Conservation (phyloP, 139 green algal species). For the Cymbomonas tetramitiformis region DNA sequence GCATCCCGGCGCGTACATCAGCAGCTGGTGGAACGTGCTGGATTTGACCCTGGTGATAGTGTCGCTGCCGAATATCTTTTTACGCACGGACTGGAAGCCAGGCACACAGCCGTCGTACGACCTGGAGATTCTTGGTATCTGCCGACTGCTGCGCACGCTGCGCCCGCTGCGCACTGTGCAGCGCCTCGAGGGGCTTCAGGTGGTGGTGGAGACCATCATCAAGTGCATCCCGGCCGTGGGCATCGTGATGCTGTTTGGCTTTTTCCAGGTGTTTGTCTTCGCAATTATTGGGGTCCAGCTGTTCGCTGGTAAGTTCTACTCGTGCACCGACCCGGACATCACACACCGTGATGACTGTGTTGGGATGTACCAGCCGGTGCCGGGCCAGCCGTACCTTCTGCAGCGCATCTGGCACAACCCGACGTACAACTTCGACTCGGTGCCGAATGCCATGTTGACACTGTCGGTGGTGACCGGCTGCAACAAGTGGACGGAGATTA, state of each 20-base stretch:
- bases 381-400: no score
- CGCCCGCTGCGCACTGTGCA: constrained; percentile 64
- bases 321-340: constrained; percentile 54
- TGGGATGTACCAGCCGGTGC: no score
- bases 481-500: constrained; percentile 43
- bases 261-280: constrained; percentile 68
- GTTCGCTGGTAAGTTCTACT: constrained; percentile 41
- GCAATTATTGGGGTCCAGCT: constrained; percentile 68
- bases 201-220: constrained; percentile 47
- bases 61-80: no score
- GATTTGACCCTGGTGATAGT: constrained; percentile 55
- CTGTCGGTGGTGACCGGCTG: constrained; percentile 53
- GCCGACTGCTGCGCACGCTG: constrained; percentile 31
- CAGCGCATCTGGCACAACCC: constrained; percentile 34
- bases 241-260: constrained; percentile 55
- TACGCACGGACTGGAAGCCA: no score
- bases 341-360: constrained; percentile 34
- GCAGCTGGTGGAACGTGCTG: constrained; percentile 48
- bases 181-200: constrained; percentile 45
- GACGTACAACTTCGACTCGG: constrained; percentile 62
- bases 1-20: constrained; percentile 15
- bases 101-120: no score
- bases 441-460: constrained; percentile 43
- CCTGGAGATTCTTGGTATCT: no score
- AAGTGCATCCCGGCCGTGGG: constrained; percentile 48